Conservation (phyloP, 2,329 filamentous ascomycete genomes). For the Purpureocillium lavendulum region DNA sequence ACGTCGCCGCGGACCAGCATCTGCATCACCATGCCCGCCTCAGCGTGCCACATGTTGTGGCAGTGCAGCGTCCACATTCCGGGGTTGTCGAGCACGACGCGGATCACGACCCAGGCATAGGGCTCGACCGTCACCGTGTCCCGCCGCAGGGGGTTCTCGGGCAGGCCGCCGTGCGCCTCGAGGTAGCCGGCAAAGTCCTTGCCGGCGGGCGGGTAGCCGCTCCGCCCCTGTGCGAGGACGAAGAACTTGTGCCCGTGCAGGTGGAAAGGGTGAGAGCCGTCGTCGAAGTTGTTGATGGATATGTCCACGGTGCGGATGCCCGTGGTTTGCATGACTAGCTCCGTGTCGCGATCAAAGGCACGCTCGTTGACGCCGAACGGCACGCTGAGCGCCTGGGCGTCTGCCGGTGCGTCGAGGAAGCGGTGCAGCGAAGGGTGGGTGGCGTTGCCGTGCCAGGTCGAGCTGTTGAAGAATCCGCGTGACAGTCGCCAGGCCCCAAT, state of each 20-base stretch:
- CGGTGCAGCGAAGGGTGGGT: constrained; percentile 27
- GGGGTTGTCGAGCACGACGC: constrained; percentile 48
- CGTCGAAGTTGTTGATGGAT: constrained; percentile 52
- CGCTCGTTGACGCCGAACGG: constrained; percentile 19
- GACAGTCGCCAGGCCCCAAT: constrained; percentile 45
- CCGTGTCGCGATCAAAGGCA: constrained; percentile 16
- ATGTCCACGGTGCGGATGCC: constrained; percentile 46
- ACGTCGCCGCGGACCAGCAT: constrained; percentile 29
- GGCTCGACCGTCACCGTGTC: constrained; percentile 42
- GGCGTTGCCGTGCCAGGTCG: constrained; percentile 34
- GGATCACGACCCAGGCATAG: constrained; percentile 45
- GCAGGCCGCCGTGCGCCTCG: constrained; percentile 9
- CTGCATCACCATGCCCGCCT: constrained; percentile 52
- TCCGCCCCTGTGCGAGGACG: constrained; percentile 23
- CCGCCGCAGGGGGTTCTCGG: constrained; percentile 24
- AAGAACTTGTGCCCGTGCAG: constrained; percentile 54
- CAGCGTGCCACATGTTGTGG: constrained; percentile 50
- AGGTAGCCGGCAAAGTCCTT: constrained; percentile 16
- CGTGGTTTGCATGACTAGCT: constrained; percentile 39
- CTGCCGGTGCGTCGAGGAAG: constrained; percentile 17
- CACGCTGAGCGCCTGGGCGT: constrained; percentile 4
- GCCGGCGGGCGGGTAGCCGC: constrained; percentile 24
- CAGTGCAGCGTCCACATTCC: constrained; percentile 52
- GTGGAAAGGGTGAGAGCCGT: constrained; percentile 38
- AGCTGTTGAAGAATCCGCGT: constrained; percentile 46